A percentile compares a stretch with the other conserved stretches of the same genome.
Evolutionary conservation across 179 eudicot species (phyloP).

Genomic region (Corrigiola litoralis): DNA sequence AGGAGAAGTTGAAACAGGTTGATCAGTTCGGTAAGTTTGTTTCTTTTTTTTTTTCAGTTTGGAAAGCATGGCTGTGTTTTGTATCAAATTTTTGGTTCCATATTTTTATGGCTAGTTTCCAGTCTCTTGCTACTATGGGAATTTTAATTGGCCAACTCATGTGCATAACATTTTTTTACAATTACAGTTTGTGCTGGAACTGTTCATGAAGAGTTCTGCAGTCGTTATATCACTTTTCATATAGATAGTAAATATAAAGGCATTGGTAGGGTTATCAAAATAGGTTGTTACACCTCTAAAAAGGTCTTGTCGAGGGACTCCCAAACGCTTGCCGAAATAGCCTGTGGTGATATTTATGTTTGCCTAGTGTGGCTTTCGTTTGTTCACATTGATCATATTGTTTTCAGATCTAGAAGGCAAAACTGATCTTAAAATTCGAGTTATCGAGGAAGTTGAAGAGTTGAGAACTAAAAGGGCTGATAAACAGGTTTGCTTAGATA

Average conservation of each 20-base stretch:
- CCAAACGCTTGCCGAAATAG: not conserved
- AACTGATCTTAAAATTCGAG: slow-evolving; percentile 77
- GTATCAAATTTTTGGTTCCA: not conserved
- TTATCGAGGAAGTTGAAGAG: slow-evolving; percentile 74
- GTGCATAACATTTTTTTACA: no score
- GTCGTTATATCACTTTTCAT: no score
- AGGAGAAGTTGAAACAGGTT: slow-evolving; percentile 74
- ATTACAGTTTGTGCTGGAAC: no score
- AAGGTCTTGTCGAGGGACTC: no score
- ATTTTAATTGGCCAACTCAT: no score
- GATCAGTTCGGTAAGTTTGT: slow-evolving; percentile 59
- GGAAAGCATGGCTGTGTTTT: not conserved
- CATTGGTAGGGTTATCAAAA: no score
- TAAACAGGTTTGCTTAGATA: slow-evolving; percentile 63
- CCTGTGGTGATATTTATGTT: not conserved
- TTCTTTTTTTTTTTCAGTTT: slow-evolving; percentile 1
- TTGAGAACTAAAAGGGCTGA: slow-evolving; percentile 86
- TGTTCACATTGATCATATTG: slow-evolving; percentile 6
- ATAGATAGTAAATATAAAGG: no score
- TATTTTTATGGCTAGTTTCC: not conserved
- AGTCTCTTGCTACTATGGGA: not conserved
- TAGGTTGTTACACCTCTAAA: no score
- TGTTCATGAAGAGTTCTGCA: no score
- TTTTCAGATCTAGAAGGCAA: slow-evolving; percentile 87
- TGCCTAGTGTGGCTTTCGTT: not conserved